Base-by-base conservation (phyloP, 495 filamentous ascomycete genomes). In the Daldinia vernicosa region DNA sequence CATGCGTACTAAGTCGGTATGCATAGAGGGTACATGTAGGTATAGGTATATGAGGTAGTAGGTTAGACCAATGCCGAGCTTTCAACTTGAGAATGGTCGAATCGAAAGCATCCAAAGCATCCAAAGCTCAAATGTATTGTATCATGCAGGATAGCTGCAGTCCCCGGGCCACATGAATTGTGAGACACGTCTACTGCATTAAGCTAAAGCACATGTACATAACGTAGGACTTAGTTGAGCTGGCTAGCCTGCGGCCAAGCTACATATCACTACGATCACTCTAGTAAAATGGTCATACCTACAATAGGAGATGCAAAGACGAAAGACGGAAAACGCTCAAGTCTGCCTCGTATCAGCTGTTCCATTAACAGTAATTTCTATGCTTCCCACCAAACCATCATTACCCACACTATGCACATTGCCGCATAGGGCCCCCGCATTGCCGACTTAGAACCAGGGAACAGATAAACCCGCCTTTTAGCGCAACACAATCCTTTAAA, bases 171-270 rank as follows among this genome's bases (percentile, higher is more conserved):
- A 72, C 70, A 72, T 65, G 69, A 72, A 72, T 60, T 54, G 59
- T 62, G 65, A 72, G 70, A 72, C 70, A 72, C 70, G 70, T 72
- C 51, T 67, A 62, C 60, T 72, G 65, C 70, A 58, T 72, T 32
- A 61, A 72, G 60, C 70, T 72, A 69, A 72, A 61, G 65, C 65
- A 47, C 17, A 47, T 47, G 43, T 47, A 47, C 43, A 47, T 47
- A 47, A 72, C 47, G 50, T 53, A 53, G 50, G 64, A 64, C 47
- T 67, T 62, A 30, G 65, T 64, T 66, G 70, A 68, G 65, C 53
- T 69, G 63, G 70, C 64, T 47, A 61, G 52, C 32, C 66, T 66
- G 28, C 66, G 35, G 40, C 39, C 14, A 52, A 54, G 52, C 40
- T 37, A n/a, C n/a, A n/a, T n/a, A n/a, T 55, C 68, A 28, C 35